Conservation (phyloP, 768 basidiomycete species). For the Mycena kentingensis region DNA sequence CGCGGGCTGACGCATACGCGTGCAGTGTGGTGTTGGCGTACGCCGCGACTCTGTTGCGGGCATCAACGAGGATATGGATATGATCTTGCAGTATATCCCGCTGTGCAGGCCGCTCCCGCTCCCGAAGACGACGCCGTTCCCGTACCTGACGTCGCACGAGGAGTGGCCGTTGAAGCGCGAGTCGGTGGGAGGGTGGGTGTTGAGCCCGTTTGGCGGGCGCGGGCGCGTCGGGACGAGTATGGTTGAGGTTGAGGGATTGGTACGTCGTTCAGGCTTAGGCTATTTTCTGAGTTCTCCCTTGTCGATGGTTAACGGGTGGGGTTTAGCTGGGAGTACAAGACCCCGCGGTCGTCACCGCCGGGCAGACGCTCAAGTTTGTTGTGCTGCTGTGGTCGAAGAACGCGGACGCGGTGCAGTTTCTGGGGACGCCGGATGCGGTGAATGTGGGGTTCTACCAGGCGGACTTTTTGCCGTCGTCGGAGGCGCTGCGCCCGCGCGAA, state of each 20-base stretch:
- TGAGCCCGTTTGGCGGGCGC: conserved; percentile 22
- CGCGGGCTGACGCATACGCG: not conserved
- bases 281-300: not conserved
- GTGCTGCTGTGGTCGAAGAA: not conserved
- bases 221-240: conserved; percentile 16
- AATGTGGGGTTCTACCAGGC: conserved; percentile 18
- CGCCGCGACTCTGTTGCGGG: conserved; percentile 17
- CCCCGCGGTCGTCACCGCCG: not conserved
- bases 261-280: not conserved
- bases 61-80: conserved; percentile 23
- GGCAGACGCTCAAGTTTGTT: not conserved
- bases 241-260: conserved; percentile 20
- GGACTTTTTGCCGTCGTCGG: conserved; percentile 18
- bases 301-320: no score
- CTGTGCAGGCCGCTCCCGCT: conserved; percentile 10
- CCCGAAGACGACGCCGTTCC: conserved; percentile 17
- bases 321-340: not conserved
- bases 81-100: conserved; percentile 22
- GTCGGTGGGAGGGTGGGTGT: conserved; percentile 21
- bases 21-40: conserved; percentile 19
- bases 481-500: conserved; percentile 21
- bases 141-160: conserved; percentile 22
- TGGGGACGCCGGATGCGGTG: conserved; percentile 6
- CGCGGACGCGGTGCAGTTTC: not conserved
- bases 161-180: conserved; percentile 25